Evolutionary conservation across 495 filamentous ascomycete species (phyloP), one percentile per base, ranked within the genome.

Genomic region (Hyaloscypha finlandica): DNA sequence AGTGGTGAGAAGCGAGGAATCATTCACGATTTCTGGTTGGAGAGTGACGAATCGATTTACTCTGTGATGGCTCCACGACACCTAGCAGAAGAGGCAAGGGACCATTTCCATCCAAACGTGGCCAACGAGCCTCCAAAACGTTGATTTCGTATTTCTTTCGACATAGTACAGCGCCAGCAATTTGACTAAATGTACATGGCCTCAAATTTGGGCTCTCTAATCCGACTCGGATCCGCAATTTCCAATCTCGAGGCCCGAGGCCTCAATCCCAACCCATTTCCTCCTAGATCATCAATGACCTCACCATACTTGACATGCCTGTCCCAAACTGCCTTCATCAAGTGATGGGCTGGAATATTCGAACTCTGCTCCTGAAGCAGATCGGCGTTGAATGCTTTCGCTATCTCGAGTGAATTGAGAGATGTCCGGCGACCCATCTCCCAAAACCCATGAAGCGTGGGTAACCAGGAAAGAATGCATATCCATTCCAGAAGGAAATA

Each of bases 21-120:
- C 16, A 57, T 73, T 14, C 68, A 68, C 64, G 74, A 72, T 42
- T 67, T 65, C 22, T 78, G 74, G 70, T 54, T 70, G 32, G 70
- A 69, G 22, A 66, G 56, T 52, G 71, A 68, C 37, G 58, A 68
- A 3, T 60, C 73, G 22, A 68, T 60, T 30, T 77, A 68, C 39
- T 71, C 74, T 56, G 71, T 78, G 6, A 65, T 65, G 66, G 71
- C 67, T 33, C 76, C 76, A 4, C 63, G 68, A 51, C 71, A 61
- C 39, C 64, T 78, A 5, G 68, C 64, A 14, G 66, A 67, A 37
- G 76, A 76, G 39, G 76, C 75, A 19, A 68, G 73, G 56, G 59
- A 65, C 51, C 70, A 71, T 56, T 71, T 71, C 55, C 51, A 59
- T 25, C 53, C 31, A 30, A 31, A 45, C 42, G 3, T 37, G 35